Evolutionary conservation across 768 basidiomycete genomes (phyloP).

Genomic region (Agaricus blazei): DNA sequence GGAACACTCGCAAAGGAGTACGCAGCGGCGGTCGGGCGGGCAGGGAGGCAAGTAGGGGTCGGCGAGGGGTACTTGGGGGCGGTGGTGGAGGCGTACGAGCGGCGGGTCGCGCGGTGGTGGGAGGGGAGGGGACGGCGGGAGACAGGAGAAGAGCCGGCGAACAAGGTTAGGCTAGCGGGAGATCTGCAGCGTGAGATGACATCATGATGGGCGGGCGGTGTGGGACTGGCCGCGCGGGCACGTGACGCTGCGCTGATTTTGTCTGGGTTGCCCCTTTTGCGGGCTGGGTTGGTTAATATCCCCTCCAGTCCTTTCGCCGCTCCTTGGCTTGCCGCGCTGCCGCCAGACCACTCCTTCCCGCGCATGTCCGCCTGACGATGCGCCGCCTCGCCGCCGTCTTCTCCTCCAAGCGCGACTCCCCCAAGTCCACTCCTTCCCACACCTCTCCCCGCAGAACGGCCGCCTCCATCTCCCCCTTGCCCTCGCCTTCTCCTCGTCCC

Average conservation of each 20-base stretch:
- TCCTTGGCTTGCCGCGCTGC: background rate
- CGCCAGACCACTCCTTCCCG: background rate
- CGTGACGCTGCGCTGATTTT: conserved; percentile 1
- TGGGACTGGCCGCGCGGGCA: background rate
- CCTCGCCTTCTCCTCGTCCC: conserved; percentile 3
- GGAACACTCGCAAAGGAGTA: conserved; percentile 53
- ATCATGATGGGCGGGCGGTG: background rate
- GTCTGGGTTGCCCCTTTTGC: conserved; percentile 2
- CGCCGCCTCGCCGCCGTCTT: conserved; percentile 64
- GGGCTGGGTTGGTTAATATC: background rate
- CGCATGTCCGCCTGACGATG: conserved; percentile 32
- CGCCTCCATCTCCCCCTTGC: conserved; percentile 6
- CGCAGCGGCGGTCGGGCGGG: conserved; percentile 44
- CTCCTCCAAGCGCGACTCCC: conserved; percentile 35
- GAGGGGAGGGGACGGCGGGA: conserved; percentile 17
- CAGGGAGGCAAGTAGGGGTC: conserved; percentile 52
- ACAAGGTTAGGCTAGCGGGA: background rate
- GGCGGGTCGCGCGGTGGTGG: conserved; percentile 52
- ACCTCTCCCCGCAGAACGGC: background rate
- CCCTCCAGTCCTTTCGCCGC: background rate
- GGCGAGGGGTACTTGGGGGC: conserved; percentile 42
- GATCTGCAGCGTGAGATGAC: background rate
- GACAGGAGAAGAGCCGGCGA: background rate
- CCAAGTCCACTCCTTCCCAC: conserved; percentile 9
- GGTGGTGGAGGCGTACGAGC: conserved; percentile 64